Conservation (phyloP, 495 filamentous ascomycete genomes). For the Aspergillus nidulans region DNA sequence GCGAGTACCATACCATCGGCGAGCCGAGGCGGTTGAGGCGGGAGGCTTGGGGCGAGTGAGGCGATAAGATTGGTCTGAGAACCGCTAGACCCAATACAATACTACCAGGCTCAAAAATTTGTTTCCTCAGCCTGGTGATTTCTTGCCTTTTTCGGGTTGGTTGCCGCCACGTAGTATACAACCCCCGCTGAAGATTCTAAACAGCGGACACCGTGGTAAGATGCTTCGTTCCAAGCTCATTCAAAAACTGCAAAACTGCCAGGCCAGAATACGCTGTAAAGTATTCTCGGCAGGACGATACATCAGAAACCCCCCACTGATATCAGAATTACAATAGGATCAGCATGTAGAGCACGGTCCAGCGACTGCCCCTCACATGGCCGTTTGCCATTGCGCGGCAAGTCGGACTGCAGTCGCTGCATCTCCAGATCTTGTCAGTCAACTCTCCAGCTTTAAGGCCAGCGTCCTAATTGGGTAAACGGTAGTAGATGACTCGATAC, state of each 20-base stretch:
- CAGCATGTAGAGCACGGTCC: conserved; percentile 21
- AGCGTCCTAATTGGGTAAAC: conserved; percentile 2
- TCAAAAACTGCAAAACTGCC: neutral
- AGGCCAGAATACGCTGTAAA: neutral
- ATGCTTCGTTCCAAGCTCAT: neutral
- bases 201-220: neutral
- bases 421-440: conserved; percentile 10
- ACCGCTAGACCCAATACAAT: neutral
- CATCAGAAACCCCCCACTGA: conserved; percentile 2
- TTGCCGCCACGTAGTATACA: conserved; percentile 3
- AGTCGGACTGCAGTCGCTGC: conserved; percentile 21
- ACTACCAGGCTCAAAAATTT: conserved; percentile 2
- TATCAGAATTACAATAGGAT: conserved; percentile 5
- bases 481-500: neutral
- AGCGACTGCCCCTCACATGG: conserved; percentile 16
- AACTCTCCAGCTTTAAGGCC: neutral
- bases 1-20: neutral
- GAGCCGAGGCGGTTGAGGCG: neutral
- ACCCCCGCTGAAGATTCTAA: neutral
- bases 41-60: neutral
- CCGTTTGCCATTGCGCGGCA: conserved; percentile 3
- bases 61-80: neutral
- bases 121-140: conserved; percentile 3
- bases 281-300: neutral
- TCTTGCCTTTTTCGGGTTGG: conserved; percentile 4